Evolutionary conservation across 1,139 yeast genomes (phyloP), one percentile per base, ranked within the genome.

Genomic region (Hyphopichia buzzinii): DNA sequence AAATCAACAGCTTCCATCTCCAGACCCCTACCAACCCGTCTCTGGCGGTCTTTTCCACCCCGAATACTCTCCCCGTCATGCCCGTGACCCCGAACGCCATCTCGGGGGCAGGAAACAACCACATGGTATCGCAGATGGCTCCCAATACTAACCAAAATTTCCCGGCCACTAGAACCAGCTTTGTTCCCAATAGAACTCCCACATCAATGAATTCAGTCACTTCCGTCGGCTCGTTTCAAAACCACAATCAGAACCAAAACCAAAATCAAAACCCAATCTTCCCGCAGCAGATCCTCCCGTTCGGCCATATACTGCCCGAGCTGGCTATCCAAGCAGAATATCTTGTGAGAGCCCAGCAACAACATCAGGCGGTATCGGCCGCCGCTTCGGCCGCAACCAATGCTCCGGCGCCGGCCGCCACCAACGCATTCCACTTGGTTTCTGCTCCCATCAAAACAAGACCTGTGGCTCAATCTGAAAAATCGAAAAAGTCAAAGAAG

Each of bases 1-100:
- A 43, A 21, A 39, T 43, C 33, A 40, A 35, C 26, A 37, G 39
- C 21, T 40, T 42, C 29, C 46, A 44, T 34, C 33, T 44, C 16
- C 47, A 40, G 26, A 42, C 48, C 3, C 48, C 49, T 1, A 36
- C 37, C 8, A 17, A 42, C 4, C 46, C 34, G 7, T 16, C 39
- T 7, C 33, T 37, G 11, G 38, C 46, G 11, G 40, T 26, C 3
- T 42, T 40, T 31, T 32, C 33, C 12, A 16, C 34, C 22, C 35
- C 35, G 6, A 17, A 7, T n/a, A 8, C 10, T 15, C 26, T 5
- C 11, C 32, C 11, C 10, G 15, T n/a, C 27, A 19, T 3, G 24
- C 24, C 3, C 19, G 13, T 12, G 30, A 34, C 23, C 13, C 37
- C 23, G 26, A 31, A 17, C 25, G 24, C 10, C 30, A 16, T n/a